These are phyloP conservation scores for Lycium ferocissimum DNA, from an alignment of 257 asterid species.

Conservation along the genomic window DNA sequence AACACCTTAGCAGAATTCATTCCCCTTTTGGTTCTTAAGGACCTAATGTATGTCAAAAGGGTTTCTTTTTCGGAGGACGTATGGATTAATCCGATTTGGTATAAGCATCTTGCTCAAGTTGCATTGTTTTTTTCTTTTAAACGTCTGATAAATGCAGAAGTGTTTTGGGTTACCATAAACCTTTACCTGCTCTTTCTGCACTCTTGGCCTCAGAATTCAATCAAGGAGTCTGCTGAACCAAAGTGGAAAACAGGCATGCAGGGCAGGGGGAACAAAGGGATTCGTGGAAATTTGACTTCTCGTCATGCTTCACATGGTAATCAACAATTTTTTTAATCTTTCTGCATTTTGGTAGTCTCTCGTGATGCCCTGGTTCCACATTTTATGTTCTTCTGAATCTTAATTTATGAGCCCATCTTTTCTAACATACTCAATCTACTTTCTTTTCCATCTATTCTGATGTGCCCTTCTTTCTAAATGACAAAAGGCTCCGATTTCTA, in stretches of 20 bases:
- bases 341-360: slow-evolving; percentile 17
- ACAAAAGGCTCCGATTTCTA: not conserved
- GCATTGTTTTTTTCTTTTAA: not conserved
- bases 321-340: not conserved
- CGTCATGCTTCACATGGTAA: slow-evolving; percentile 69
- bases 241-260: slow-evolving; percentile 73
- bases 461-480: slow-evolving; percentile 3
- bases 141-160: not conserved
- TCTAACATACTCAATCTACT: slow-evolving; percentile 9
- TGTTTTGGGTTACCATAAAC: not conserved
- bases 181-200: slow-evolving; percentile 24
- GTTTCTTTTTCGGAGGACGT: not conserved
- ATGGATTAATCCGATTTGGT: not conserved
- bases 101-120: not conserved
- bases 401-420: not conserved
- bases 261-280: slow-evolving; percentile 65
- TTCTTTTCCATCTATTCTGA: slow-evolving; percentile 3
- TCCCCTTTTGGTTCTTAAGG: not conserved
- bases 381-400: slow-evolving; percentile 23
- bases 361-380: slow-evolving; percentile 20
- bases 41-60: slow-evolving; percentile 11
- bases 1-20: not conserved
- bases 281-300: slow-evolving; percentile 66
- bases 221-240: slow-evolving; percentile 67
- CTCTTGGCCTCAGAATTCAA: slow-evolving; percentile 55